These are phyloP conservation scores for Aspergillus pseudoviridinutans DNA, from an alignment of 2,329 filamentous ascomycete species.

Conservation along the genomic window DNA sequence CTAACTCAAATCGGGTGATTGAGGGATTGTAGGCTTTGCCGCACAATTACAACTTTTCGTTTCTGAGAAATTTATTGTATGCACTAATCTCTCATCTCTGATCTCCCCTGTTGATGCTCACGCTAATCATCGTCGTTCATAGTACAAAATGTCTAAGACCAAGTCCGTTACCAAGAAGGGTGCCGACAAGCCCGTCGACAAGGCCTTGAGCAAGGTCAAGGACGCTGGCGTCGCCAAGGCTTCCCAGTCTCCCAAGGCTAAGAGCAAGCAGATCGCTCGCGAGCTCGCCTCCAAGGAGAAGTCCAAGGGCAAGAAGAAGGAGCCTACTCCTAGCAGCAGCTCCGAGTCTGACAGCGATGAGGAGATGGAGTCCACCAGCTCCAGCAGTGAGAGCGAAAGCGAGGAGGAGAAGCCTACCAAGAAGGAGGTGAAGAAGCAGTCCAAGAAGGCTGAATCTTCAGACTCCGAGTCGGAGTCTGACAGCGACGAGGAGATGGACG, in stretches of 20 bases:
- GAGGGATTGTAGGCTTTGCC: constrained; percentile 35
- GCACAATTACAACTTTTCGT: constrained; percentile 26
- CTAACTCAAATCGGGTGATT: constrained; percentile 32
- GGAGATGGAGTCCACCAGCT: constrained; percentile 33
- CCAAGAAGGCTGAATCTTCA: constrained; percentile 29
- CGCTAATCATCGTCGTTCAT: constrained; percentile 15
- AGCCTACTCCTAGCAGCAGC: constrained; percentile 32
- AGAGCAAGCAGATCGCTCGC: constrained; percentile 44
- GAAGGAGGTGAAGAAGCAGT: constrained; percentile 22
- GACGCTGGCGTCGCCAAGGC: constrained; percentile 44
- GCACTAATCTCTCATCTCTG: neutral
- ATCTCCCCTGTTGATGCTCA: neutral
- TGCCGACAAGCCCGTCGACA: constrained; percentile 38
- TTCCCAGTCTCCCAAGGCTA: constrained; percentile 40
- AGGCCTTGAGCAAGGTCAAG: constrained; percentile 47
- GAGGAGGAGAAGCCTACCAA: constrained; percentile 31
- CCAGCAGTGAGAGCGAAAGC: constrained; percentile 32
- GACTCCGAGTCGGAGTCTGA: constrained; percentile 25
- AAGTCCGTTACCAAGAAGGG: constrained; percentile 38
- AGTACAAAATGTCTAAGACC: constrained; percentile 44
- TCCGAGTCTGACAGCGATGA: constrained; percentile 36
- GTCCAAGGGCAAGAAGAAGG: constrained; percentile 44
- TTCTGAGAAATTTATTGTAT: constrained; percentile 4
- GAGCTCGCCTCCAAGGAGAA: constrained; percentile 41
- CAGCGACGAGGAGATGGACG: constrained; percentile 31